Conservation (phyloP, 345 rosid species). For the Trapa incisa region DNA sequence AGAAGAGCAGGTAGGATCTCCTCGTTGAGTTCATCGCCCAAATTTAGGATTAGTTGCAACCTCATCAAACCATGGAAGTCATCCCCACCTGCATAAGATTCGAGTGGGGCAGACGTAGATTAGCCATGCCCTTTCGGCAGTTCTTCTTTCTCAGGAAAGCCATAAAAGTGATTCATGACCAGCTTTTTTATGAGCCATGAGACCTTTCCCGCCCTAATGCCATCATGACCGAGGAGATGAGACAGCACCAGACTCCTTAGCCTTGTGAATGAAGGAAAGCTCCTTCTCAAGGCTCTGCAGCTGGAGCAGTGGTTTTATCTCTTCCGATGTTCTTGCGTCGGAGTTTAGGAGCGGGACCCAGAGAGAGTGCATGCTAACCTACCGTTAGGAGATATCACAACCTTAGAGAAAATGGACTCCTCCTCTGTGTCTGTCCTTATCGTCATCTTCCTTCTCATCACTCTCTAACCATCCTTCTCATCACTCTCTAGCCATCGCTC, state of each 20-base stretch:
- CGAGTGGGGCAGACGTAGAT: slow-evolving; percentile 85
- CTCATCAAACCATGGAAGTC: slow-evolving; percentile 91
- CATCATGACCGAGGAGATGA: slow-evolving; percentile 97
- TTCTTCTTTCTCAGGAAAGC: slow-evolving; percentile 79
- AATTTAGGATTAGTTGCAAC: too few relatives aligned
- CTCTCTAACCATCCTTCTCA: slow-evolving; percentile 73
- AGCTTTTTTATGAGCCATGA: slow-evolving; percentile 96
- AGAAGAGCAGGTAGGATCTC: too few relatives aligned
- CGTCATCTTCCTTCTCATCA: slow-evolving; percentile 54
- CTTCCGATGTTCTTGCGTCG: background rate
- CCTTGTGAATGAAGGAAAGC: slow-evolving; percentile 79
- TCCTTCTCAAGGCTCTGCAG: slow-evolving; percentile 78
- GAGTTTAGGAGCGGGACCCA: slow-evolving; percentile 40
- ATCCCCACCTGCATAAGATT: slow-evolving; percentile 96
- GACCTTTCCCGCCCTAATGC: slow-evolving; percentile 88
- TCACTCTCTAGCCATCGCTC: slow-evolving; percentile 87
- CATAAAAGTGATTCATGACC: slow-evolving; percentile 73
- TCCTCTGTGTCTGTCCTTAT: slow-evolving; percentile 30
- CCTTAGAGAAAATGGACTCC: slow-evolving; percentile 33
- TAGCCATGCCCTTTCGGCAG: slow-evolving; percentile 88
- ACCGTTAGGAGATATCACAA: slow-evolving; percentile 78
- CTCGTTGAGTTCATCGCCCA: too few relatives aligned
- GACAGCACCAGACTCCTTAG: slow-evolving; percentile 86
- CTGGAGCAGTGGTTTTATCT: slow-evolving; percentile 6
- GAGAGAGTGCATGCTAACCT: slow-evolving; percentile 57